Percentiles rank a stretch among this genome's conserved stretches.
Conservation (phyloP, 805 yeast genomes). For the Priceomyces fermenticarens region DNA sequence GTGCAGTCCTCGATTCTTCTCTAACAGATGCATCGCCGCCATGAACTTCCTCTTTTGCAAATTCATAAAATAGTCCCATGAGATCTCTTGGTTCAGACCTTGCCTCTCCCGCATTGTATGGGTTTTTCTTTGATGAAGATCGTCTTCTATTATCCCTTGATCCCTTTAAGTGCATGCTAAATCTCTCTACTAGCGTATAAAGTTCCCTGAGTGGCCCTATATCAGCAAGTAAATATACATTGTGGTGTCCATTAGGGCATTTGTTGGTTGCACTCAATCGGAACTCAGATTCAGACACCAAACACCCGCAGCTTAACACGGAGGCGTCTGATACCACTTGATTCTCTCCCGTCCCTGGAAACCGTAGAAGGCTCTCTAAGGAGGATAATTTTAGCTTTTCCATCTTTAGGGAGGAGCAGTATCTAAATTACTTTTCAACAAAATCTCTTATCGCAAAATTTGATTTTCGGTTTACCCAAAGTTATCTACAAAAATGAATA, state of each 20-base stretch:
- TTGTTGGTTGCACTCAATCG: conserved; percentile 2
- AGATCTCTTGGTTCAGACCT: conserved; percentile 26
- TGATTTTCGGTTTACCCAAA: not conserved
- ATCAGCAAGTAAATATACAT: conserved; percentile 23
- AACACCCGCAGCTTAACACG: conserved; percentile 41
- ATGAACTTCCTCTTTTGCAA: conserved; percentile 34
- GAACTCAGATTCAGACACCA: conserved; percentile 33
- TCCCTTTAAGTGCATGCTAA: conserved; percentile 8
- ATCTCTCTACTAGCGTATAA: conserved; percentile 21
- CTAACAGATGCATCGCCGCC: not conserved
- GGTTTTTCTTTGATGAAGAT: conserved; percentile 21
- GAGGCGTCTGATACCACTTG: conserved; percentile 27
- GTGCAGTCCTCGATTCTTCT: conserved; percentile 8
- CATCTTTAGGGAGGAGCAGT: conserved; percentile 5
- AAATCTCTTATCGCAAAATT: not conserved
- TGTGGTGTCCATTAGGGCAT: conserved; percentile 18
- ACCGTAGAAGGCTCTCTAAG: conserved; percentile 24
- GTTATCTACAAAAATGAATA: not conserved
- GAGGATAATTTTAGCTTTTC: conserved; percentile 14
- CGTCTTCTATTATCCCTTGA: conserved; percentile 13
- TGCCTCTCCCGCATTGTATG: conserved; percentile 2
- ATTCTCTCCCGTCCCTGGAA: conserved; percentile 15
- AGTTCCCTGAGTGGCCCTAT: conserved; percentile 33
- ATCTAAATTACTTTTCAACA: no score
- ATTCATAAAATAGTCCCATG: conserved; percentile 35